Base-by-base conservation (phyloP, 345 rosid species). In the Gossypium longicalyx region DNA sequence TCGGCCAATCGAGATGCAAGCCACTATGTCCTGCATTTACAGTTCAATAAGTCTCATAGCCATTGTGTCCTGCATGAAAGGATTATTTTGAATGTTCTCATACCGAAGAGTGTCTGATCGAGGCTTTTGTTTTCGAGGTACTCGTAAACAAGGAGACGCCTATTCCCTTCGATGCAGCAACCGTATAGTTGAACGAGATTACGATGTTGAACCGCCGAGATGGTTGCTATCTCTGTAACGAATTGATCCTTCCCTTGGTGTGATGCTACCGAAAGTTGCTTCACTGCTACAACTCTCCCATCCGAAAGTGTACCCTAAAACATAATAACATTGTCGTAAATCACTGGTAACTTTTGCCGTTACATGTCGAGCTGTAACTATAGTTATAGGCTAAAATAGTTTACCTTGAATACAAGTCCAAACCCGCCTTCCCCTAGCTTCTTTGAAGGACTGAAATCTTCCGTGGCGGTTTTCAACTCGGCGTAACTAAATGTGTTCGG, bases 121-220 rank as follows among this genome's bases (percentile, higher is more conserved):
- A 91, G 89, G 80, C 97, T 89, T 63, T 84, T 87, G 82, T 88
- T 91, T 74, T 84, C 81, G 22, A 87, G 89, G 77, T 85, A 91
- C 83, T 89, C 93, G 23, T 88, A 88, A 16, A 89, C 91, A 45
- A 91, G 89, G 76, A 91, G 87, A 23, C 84, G 84, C 65, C 82
- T 85, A 9, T 80, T 71, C 67, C 89, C 90, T 65, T 85, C 91
- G 4, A 88, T 86, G 81, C 97, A 88, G 81, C 92, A 89, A 38
- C 93, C 91, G 22, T 89, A 81, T 70, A 89, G 71, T 81, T 89
- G 88, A 65, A 91, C 92, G 27, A 91, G 92, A 78, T 89, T 91
- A 25, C 87, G 86, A 76, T 86, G 91, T 71, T 87, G 91, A 69
- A 86, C 89, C 22, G 89, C 87, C 59, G 89, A 59, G 62, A 82